Evolutionary conservation across 352 stramenopile genomes (phyloP), one percentile per base, ranked within the genome.

Genomic region (Phytophthora hibernalis): DNA sequence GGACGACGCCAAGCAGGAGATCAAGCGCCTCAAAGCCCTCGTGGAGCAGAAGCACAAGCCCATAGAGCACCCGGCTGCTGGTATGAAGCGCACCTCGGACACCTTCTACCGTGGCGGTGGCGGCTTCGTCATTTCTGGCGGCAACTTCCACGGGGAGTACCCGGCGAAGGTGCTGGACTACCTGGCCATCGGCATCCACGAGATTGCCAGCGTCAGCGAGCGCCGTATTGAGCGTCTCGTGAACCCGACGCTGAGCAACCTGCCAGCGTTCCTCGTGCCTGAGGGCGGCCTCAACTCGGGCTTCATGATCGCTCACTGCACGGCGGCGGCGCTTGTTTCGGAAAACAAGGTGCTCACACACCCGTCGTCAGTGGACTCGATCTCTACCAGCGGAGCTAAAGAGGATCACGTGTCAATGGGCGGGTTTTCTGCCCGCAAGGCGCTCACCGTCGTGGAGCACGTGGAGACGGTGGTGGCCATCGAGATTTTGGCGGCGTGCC

Each of bases 261-360:
- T 97, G 53, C 87, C 89, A 11, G 85, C 89, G 2, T 97, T 97
- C 72, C 69, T 97, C 7, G 87, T 96, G 28, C 78, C 90, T 38
- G 82, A 96, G 57, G 89, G 90, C 13, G 90, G 90, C 6, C 74
- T 97, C 54, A 94, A 97, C 76, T 96, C 87, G 31, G 90, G 90
- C 22, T 97, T 97, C 72, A 97, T 97, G 90, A 97, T 97, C 68
- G 88, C 90, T 1, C 88, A 97, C 65, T 96, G 90, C 74, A 96
- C 85, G 4, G 88, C 88, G 3, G 88, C 88, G 0, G 88, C 90
- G 35, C 74, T 97, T 38, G 90, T 97, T 20, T 94, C 81, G 21
- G 90, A 97, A 70, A 97, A 97, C 80, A 96, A 96, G 62, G 87
- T 96, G 45, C 85, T 97, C 7, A 89, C 82, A 18, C 89, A 97